Evolutionary conservation across 148 eudicot genomes (phyloP), one percentile per base, ranked within the genome.

Genomic region (Nepenthes mirabilis): DNA sequence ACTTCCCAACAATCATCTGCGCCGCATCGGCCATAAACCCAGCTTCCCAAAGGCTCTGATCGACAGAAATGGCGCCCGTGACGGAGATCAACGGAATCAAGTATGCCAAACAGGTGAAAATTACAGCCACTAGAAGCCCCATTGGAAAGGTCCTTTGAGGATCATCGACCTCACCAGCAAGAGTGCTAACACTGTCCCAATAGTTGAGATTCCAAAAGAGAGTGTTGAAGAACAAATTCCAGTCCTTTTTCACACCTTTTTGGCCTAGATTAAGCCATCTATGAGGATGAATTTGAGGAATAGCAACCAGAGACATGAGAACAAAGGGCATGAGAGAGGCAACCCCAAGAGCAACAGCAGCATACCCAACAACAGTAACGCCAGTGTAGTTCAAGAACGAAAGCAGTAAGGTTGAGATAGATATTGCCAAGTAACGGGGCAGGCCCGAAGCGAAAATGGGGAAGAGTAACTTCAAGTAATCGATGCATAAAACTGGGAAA

Each of bases 11-110:
- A 12, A 82, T 69, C 57, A 79, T 82, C 33, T 79, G 70, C 0
- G 87, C 83, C 1, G 77, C 87, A 23, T 74, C 72, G 0, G 87
- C 87, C 79, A 82, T 71, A 49, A 76, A 82, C 23, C 87, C 87
- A 0, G 65, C 10, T 10, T 73, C 79, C 87, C 87, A 82, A n/a
- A 63, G 34, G 10, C 32, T 64, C 65, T 79, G 87, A 45, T 76
- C 81, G 7, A 82, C 81, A 2, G 76, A 71, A 8, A 82, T 75
- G 0, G 87, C 76, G 12, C 87, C 87, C 0, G 83, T 82, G 52
- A 59, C 83, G 1, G 87, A 83, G 74, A 82, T 47, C 11, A 82
- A 58, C 1, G 87, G 87, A 34, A 82, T 64, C 8, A 82, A 51
- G 62, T 82, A 82, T 32, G 81, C 83, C 34, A 82, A 35, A 55